Evolutionary conservation across 176 grass and related monocot genomes (phyloP).

Genomic region (Cenchrus americanus): DNA sequence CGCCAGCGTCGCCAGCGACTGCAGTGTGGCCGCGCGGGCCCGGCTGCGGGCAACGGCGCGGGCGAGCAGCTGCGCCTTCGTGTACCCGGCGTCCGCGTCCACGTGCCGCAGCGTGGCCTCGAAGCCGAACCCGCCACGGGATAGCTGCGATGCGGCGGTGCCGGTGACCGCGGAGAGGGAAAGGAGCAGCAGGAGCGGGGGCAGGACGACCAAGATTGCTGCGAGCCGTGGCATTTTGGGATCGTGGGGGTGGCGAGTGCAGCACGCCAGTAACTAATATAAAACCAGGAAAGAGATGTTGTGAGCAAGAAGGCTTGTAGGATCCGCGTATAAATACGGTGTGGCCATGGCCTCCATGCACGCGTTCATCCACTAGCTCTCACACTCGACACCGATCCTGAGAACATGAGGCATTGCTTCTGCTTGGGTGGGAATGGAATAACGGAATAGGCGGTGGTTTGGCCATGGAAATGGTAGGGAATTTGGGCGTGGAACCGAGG

Average conservation of each 20-base stretch:
- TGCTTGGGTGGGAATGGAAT: slow-evolving; percentile 2
- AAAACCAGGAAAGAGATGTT: slow-evolving; percentile 34
- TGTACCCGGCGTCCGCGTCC: slow-evolving; percentile 45
- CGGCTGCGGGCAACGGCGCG: slow-evolving; percentile 62
- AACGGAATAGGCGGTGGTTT: not conserved
- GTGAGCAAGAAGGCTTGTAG: slow-evolving; percentile 44
- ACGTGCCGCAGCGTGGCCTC: slow-evolving; percentile 55
- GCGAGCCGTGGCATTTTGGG: slow-evolving; percentile 17
- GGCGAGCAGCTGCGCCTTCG: slow-evolving; percentile 44
- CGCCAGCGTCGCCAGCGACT: slow-evolving; percentile 45
- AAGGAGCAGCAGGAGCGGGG: not conserved
- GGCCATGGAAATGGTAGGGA: not conserved
- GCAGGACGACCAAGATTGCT: slow-evolving; percentile 18
- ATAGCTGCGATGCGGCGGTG: not conserved
- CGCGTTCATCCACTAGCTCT: not conserved
- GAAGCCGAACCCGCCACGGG: slow-evolving; percentile 39
- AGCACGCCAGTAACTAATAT: not conserved
- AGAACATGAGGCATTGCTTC: slow-evolving; percentile 28
- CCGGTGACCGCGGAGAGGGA: not conserved
- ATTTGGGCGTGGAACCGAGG: not conserved
- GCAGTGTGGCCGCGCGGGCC: slow-evolving; percentile 42
- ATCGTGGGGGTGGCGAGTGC: not conserved
- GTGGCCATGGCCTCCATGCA: slow-evolving; percentile 24
- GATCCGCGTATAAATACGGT: slow-evolving; percentile 32
- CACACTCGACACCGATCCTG: slow-evolving; percentile 41